phyloP scores from a whole-genome alignment of 176 grass and related monocot genomes.

The Tillandsia leiboldiana region DNA sequence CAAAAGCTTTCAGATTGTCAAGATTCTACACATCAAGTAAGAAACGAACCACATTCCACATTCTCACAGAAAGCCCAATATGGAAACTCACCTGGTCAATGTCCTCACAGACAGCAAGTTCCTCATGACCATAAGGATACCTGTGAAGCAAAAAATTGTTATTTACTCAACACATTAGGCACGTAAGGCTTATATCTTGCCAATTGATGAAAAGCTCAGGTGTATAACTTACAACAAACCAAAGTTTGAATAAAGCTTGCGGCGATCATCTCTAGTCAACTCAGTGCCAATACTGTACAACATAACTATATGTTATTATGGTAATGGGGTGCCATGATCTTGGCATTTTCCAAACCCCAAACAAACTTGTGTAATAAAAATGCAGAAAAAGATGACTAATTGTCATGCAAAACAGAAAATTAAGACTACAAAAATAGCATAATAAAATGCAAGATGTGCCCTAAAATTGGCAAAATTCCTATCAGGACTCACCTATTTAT shows the following conservation, averaged over 20 bases:
- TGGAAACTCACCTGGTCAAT: slow-evolving; percentile 70
- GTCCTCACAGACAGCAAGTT: slow-evolving; percentile 94
- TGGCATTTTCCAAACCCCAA: neutral
- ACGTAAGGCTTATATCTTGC: too few species aligned
- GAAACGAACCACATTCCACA: neutral
- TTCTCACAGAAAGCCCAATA: neutral
- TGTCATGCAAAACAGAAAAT: too few species aligned
- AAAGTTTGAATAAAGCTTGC: slow-evolving; percentile 93
- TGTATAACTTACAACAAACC: slow-evolving; percentile 68
- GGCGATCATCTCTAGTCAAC: slow-evolving; percentile 96
- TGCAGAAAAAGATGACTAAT: too few species aligned
- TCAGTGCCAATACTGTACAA: slow-evolving; percentile 87
- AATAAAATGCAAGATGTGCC: neutral
- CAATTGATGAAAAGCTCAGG: neutral
- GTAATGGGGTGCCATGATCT: neutral
- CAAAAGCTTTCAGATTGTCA: slow-evolving; percentile 5
- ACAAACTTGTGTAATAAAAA: too few species aligned
- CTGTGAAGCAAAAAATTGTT: slow-evolving; percentile 18
- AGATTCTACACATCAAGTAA: neutral
- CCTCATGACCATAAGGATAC: slow-evolving; percentile 97
- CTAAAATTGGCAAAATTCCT: neutral
- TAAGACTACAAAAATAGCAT: neutral
- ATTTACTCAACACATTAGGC: too few species aligned
- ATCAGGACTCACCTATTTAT: slow-evolving; percentile 62
- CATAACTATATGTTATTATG: slow-evolving; percentile 21